Base-by-base conservation (phyloP, 106 monocot species). In the Vanilla planifolia region DNA sequence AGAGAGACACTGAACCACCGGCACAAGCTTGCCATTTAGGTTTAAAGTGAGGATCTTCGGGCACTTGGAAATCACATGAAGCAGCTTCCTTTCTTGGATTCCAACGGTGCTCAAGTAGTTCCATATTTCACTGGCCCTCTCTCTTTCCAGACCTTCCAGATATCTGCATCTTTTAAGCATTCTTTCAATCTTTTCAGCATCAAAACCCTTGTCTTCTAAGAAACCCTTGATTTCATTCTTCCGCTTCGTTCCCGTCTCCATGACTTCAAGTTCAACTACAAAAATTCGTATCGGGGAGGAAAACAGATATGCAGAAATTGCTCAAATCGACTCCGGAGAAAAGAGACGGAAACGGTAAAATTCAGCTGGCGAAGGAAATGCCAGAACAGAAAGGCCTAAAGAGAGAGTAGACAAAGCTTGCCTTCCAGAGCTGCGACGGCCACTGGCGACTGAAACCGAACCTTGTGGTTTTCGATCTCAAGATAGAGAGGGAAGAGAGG, bases 51-150 rank as follows among this genome's bases (percentile, higher is more conserved):
- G 84, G 51, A 96, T 55, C 62, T 84, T 96, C 64, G 90, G 95
- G 67, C 90, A 96, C 53, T 79, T 86, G 60, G 73, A 67, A 16
- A 96, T 47, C 19, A 91, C 69, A 65, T 70, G 48, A 41, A 78
- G 83, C 43, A 96, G 81, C 64, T 91, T 96, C 61, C 90, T 78
- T 41, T 81, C 80, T 10, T 68, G 62, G 59, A 96, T 84, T 16
- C 84, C 84, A n/a, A 96, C 67, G 74, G 65, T 79, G 6, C 23
- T 68, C 48, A 96, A 59, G 70, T 84, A 96, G 24, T 70, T 66
- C 95, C 95, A 96, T 48, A 73, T 84, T 39, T 76, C 74, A 1
- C 32, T 17, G 17, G 80, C 81, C 32, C 29, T 59, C 19, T 64
- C 72, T 21, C 68, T 60, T 24, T 63, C 64, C 8, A 67, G 19